Evolutionary conservation across 352 stramenopile genomes (phyloP), one percentile per base, ranked within the genome.

Genomic region (Peronospora farinosa): DNA sequence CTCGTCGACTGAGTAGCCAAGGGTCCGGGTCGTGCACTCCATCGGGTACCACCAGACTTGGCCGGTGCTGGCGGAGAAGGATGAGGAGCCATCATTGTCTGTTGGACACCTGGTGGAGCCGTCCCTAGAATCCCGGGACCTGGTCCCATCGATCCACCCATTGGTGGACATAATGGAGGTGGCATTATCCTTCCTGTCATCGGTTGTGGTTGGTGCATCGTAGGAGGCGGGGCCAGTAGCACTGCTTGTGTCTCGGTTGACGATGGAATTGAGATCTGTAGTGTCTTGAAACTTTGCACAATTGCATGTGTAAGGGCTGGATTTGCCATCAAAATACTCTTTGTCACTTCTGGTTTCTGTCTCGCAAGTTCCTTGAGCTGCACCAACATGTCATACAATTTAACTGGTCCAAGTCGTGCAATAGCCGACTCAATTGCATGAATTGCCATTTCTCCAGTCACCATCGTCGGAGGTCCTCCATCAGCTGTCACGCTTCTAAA

Each of bases 301-400:
- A 92, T 86, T 17, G 78, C 81, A 53, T 92, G 81, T 15, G 79
- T 89, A 49, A 92, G 78, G 25, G 78, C 78, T 11, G 81, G 78
- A 44, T 92, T 90, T 12, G 79, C 73, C 33, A 68, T 72, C 16
- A 92, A 36, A 28, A 92, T 88, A 35, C 59, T 69, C 60, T 90
- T 88, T 13, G 81, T 90, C 37, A 84, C 64, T 3, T 92, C 81
- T 4, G 81, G 81, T 8, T 77, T 78, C 39, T 88, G 73, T 21
- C 77, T 72, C 38, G 81, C 78, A 45, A 89, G 80, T 50, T 90
- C 78, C 53, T 89, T 89, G 13, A 92, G 63, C 17, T 77, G 59
- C 37, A 88, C 45, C 40, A 92, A 60, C 81, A 92, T 90, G 36
- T 92, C 81, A 57, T 88, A 92, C n/a, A 90, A 57, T 48, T 87